phyloP scores from a whole-genome alignment of 768 basidiomycete genomes.

The Mycena pura region DNA sequence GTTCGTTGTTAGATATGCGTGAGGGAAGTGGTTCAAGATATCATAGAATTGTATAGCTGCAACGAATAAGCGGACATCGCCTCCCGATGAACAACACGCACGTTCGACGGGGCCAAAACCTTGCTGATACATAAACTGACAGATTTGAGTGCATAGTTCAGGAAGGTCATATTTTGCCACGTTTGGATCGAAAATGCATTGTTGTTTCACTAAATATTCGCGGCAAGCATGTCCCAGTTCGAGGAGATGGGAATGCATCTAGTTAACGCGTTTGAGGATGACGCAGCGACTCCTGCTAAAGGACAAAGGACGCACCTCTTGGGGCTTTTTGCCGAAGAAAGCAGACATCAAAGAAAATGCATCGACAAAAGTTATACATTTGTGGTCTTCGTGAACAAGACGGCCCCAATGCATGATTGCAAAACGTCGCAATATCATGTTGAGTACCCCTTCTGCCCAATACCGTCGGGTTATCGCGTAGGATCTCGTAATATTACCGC shows the following conservation, averaged over 20 bases:
- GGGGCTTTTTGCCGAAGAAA: conserved; percentile 54
- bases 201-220: conserved; percentile 39
- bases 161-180: conserved; percentile 41
- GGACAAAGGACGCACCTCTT: conserved; percentile 41
- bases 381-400: conserved; percentile 45
- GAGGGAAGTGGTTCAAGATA: conserved; percentile 64
- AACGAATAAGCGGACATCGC: background rate
- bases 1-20: conserved; percentile 57
- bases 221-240: conserved; percentile 48
- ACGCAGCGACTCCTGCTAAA: background rate
- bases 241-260: conserved; percentile 52
- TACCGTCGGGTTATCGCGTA: conserved; percentile 51
- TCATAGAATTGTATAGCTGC: conserved; percentile 47
- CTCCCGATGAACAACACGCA: conserved; percentile 32
- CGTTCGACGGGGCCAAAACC: conserved; percentile 54
- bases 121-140: conserved; percentile 54
- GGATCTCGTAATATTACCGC: conserved; percentile 12
- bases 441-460: conserved; percentile 56
- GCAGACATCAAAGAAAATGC: conserved; percentile 58
- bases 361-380: conserved; percentile 12
- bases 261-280: background rate
- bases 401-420: conserved; percentile 49
- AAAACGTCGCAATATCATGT: conserved; percentile 49
- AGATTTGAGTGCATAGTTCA: conserved; percentile 50
- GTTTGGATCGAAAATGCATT: conserved; percentile 35